phyloP scores from a whole-genome alignment of 2,329 filamentous ascomycete genomes.

The Ophiostoma triangulosporum region DNA sequence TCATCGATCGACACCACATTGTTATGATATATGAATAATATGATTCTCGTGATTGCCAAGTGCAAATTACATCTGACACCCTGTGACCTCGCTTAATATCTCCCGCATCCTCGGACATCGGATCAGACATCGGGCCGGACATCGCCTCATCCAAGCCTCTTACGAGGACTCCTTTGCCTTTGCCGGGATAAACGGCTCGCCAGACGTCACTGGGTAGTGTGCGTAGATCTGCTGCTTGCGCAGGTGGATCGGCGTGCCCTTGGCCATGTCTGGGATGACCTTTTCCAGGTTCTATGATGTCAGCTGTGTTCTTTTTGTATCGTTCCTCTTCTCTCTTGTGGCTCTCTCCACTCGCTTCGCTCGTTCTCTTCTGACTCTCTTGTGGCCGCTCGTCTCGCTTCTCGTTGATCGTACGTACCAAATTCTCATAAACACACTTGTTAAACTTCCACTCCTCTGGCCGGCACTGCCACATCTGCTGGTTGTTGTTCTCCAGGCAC shows the following conservation, averaged over 20 bases:
- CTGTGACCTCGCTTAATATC: background rate
- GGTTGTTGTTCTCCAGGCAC: conserved; percentile 94
- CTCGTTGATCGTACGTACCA: conserved; percentile 42
- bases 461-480: conserved; percentile 92
- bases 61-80: background rate
- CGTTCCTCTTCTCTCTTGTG: background rate
- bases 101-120: background rate
- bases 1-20: too few relatives aligned
- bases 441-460: conserved; percentile 80
- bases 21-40: too few relatives aligned
- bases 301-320: background rate
- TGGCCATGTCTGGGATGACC: conserved; percentile 59
- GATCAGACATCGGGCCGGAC: background rate
- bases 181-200: conserved; percentile 19
- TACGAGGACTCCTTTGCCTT: conserved; percentile 16
- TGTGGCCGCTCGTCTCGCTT: background rate
- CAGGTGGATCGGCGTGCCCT: conserved; percentile 61
- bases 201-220: conserved; percentile 25
- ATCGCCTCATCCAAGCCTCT: too few relatives aligned
- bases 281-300: conserved; percentile 62
- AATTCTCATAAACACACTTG: conserved; percentile 87
- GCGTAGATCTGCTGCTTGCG: conserved; percentile 50
- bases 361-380: background rate
- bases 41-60: background rate
- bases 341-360: background rate